Percentiles rank a stretch among this genome's conserved stretches.
Evolutionary conservation across 2,329 filamentous ascomycete genomes (phyloP).

Genomic region (Penicillium corylophilum): DNA sequence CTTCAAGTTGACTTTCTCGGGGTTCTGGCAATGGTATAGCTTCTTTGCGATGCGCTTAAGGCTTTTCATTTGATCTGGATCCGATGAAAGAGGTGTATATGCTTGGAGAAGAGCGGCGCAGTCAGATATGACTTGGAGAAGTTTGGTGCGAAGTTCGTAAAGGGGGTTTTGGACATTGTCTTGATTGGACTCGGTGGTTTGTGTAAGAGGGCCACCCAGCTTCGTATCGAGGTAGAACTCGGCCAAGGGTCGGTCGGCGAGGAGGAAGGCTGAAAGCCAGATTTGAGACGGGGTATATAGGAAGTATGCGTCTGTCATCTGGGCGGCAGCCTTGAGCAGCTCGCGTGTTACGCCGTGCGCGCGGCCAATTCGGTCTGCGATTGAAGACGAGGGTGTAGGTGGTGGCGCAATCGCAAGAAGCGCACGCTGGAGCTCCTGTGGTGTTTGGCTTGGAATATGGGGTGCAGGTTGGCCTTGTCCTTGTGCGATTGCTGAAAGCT

Average conservation of each 20-base stretch:
- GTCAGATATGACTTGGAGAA: slow-evolving; percentile 36
- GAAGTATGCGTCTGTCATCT: slow-evolving; percentile 95
- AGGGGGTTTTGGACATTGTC: slow-evolving; percentile 23
- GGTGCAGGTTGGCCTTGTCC: slow-evolving; percentile 51
- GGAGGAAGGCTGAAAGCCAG: slow-evolving; percentile 75
- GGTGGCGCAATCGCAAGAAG: slow-evolving; percentile 33
- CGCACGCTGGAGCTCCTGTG: slow-evolving; percentile 31
- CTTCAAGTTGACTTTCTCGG: slow-evolving; percentile 48
- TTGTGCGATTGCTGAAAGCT: slow-evolving; percentile 67
- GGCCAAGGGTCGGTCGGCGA: slow-evolving; percentile 62
- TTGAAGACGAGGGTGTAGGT: slow-evolving; percentile 28
- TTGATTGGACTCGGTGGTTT: slow-evolving; percentile 3
- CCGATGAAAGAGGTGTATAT: slow-evolving; percentile 39
- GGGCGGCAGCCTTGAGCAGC: slow-evolving; percentile 72
- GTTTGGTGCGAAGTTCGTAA: slow-evolving; percentile 36
- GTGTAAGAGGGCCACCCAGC: slow-evolving; percentile 29
- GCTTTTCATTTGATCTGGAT: slow-evolving; percentile 43
- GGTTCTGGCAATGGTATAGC: slow-evolving; percentile 50
- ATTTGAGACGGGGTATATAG: slow-evolving; percentile 94
- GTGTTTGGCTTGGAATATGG: slow-evolving; percentile 30
- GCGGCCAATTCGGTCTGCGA: slow-evolving; percentile 51
- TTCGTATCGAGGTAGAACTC: slow-evolving; percentile 48
- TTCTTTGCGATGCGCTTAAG: slow-evolving; percentile 51
- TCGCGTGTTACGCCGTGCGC: slow-evolving; percentile 73
- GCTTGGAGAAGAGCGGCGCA: slow-evolving; percentile 42